Conservation (phyloP, 2,329 filamentous ascomycete genomes). For the Cytospora piceae region DNA sequence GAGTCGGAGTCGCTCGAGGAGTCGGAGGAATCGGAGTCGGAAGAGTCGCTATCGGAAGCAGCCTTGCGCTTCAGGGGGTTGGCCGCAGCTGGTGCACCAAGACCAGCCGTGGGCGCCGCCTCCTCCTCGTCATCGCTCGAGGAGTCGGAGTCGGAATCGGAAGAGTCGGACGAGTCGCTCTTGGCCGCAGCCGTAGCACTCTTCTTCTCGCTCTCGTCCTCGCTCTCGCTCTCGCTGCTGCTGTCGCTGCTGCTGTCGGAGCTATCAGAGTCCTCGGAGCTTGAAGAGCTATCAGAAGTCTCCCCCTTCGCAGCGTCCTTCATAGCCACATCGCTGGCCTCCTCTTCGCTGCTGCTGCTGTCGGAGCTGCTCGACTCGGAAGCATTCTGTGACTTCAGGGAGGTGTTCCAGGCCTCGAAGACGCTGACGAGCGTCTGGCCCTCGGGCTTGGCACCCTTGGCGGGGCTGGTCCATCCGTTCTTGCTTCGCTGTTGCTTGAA, state of each 20-base stretch:
- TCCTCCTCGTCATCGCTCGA: slow-evolving; percentile 32
- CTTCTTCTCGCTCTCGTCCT: slow-evolving; percentile 40
- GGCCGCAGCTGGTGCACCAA: slow-evolving; percentile 30
- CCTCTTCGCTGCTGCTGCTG: slow-evolving; percentile 31
- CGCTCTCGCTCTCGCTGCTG: slow-evolving; percentile 40
- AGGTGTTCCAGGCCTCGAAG: slow-evolving; percentile 55
- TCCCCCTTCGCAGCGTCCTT: slow-evolving; percentile 44
- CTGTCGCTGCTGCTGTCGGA: slow-evolving; percentile 42
- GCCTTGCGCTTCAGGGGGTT: slow-evolving; percentile 62
- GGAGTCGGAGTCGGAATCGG: slow-evolving; percentile 20
- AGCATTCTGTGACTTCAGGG: slow-evolving; percentile 39
- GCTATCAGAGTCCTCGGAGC: slow-evolving; percentile 34
- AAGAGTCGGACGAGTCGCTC: slow-evolving; percentile 22
- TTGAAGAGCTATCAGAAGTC: slow-evolving; percentile 33
- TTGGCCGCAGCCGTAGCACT: slow-evolving; percentile 36
- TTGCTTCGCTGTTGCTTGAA: slow-evolving; percentile 66
- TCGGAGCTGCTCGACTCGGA: slow-evolving; percentile 37
- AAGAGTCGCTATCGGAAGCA: slow-evolving; percentile 44
- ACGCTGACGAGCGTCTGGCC: slow-evolving; percentile 49
- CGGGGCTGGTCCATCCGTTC: slow-evolving; percentile 51
- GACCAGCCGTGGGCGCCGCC: slow-evolving; percentile 33
- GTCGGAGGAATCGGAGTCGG: slow-evolving; percentile 39
- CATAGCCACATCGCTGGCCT: slow-evolving; percentile 49
- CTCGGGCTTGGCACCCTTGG: slow-evolving; percentile 33
- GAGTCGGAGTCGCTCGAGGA: slow-evolving; percentile 41